Evolutionary conservation across 2,329 filamentous ascomycete genomes (phyloP).

Genomic region (Aspergillus sp.): DNA sequence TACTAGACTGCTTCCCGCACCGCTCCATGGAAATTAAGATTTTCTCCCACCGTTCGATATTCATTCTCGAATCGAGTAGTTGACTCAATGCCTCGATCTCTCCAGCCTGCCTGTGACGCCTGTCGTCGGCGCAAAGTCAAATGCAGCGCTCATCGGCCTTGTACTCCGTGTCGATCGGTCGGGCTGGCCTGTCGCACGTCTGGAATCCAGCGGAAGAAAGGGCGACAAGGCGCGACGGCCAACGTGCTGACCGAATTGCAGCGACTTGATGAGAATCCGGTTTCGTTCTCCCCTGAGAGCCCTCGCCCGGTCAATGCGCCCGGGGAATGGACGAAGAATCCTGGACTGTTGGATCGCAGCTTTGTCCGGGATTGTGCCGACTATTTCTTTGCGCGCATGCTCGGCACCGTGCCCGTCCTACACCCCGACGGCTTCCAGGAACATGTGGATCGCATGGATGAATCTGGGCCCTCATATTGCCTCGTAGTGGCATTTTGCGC

Average conservation of each 20-base stretch:
- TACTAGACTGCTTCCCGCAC: too few species aligned
- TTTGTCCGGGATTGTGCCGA: conserved; percentile 17
- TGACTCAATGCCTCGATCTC: conserved; percentile 5
- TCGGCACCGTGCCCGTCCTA: conserved; percentile 31
- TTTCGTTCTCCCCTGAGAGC: neutral
- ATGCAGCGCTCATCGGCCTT: conserved; percentile 19
- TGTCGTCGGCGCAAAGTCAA: conserved; percentile 26
- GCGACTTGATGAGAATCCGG: conserved; percentile 5
- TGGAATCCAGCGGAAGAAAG: conserved; percentile 18
- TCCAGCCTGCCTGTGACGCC: conserved; percentile 23
- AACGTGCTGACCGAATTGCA: conserved; percentile 22
- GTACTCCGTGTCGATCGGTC: conserved; percentile 17
- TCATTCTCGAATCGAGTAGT: too few species aligned
- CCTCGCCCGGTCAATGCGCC: neutral
- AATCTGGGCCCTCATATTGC: conserved; percentile 26
- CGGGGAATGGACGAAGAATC: conserved; percentile 3
- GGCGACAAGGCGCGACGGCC: conserved; percentile 21
- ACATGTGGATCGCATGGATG: conserved; percentile 21
- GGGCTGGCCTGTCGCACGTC: conserved; percentile 19
- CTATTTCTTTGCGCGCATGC: conserved; percentile 23
- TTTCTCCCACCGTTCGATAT: too few species aligned
- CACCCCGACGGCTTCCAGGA: conserved; percentile 19
- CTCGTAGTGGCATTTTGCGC: conserved; percentile 39
- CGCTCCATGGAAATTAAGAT: too few species aligned
- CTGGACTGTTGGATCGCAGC: conserved; percentile 7